phyloP scores from a whole-genome alignment of 495 filamentous ascomycete species.

The Podospora fimiseda region DNA sequence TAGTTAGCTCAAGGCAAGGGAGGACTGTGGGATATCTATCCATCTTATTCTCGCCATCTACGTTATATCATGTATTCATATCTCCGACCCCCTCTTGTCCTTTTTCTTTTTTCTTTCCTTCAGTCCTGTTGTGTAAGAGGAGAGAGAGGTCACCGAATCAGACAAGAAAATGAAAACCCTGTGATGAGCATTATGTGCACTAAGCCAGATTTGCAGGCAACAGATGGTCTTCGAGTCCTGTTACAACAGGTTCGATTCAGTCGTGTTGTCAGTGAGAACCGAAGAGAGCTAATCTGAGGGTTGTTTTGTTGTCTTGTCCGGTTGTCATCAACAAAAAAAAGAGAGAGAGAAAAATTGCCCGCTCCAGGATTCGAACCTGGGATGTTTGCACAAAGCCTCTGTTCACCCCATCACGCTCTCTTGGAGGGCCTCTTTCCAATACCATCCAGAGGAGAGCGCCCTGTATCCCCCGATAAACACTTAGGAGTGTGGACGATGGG shows the following conservation, averaged over 20 bases:
- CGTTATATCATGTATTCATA: too few species aligned
- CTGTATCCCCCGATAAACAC: too few species aligned
- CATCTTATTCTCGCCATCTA: too few species aligned
- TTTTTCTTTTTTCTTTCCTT: background rate
- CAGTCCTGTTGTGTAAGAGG: too few species aligned
- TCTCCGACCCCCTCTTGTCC: background rate
- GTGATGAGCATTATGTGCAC: slow-evolving; percentile 55
- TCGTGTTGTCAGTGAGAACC: slow-evolving; percentile 52
- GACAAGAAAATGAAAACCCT: slow-evolving; percentile 32
- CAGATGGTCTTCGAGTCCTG: slow-evolving; percentile 23
- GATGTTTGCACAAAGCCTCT: too few species aligned
- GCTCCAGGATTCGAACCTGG: too few species aligned
- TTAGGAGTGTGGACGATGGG: too few species aligned
- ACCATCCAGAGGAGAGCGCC: too few species aligned
- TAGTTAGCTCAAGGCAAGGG: background rate
- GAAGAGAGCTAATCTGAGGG: slow-evolving; percentile 60
- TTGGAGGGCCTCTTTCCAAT: too few species aligned
- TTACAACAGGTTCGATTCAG: slow-evolving; percentile 8
- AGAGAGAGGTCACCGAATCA: background rate
- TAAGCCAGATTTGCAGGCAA: slow-evolving; percentile 61
- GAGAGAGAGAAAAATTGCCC: too few species aligned
- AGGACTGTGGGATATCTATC: background rate
- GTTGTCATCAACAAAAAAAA: too few species aligned
- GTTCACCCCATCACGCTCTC: too few species aligned
- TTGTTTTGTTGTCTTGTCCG: background rate